Base-by-base conservation (phyloP, 305 asterid genomes). In the Andrographis paniculata region DNA sequence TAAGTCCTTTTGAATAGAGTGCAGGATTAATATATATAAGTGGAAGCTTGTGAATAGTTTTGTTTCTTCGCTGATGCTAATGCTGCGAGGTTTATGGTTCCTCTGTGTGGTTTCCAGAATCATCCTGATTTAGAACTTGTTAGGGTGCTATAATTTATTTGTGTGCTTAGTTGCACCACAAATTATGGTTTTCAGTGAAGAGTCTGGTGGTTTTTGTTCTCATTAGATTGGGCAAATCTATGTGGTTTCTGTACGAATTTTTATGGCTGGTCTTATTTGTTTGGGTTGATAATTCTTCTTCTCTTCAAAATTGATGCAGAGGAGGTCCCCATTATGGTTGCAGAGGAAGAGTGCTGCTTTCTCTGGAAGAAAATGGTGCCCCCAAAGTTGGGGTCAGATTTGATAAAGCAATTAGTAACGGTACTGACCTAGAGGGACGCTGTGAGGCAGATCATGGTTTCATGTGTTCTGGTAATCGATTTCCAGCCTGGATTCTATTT, bases 381-480 rank as follows among this genome's bases (percentile, higher is more conserved):
- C 75, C 95, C 17, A 85, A 89, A 67, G 66, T 89, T 41, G 97
- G 97, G 66, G 93, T 89, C 55, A 70, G 93, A 71, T 89, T 85
- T 62, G 94, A 85, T 61, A 69, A 43, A 66, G 28, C 73, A 62
- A 73, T 89, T 64, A 82, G 73, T 1, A 95, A 80, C 48, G 97
- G 97, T 24, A 80, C 61, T 66, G 91, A 89, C 68, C 93, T 89
- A 31, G 97, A 94, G 57, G 97, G 97, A 50, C 74, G 44, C 51
- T 88, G 95, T 41, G 95, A 88, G 69, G 80, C 68, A 58, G 87
- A 71, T 48, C 91, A 78, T 56, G 95, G 95, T 55, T 85, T 82
- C 74, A 85, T 79, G 52, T 82, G 93, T 74, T 56, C 82, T 60
- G 93, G 97, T 89, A 74, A 59, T 17, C 56, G 16, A 50, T 65